These are phyloP conservation scores for Xylariaceae sp. DNA, from an alignment of 2,329 filamentous ascomycete genomes.

Conservation along the genomic window DNA sequence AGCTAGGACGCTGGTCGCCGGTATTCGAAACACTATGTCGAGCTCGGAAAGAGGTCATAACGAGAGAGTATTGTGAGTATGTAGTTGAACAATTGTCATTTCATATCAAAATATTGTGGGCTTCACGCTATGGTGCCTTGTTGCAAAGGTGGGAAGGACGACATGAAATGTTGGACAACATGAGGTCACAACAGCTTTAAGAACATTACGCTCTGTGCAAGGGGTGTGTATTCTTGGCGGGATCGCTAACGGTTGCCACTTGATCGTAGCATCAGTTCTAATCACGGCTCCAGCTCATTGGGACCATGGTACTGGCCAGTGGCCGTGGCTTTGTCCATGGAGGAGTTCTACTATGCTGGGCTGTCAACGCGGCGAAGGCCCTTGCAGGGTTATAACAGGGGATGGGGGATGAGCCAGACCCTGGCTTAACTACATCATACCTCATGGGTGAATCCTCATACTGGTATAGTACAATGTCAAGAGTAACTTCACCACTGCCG, in stretches of 20 bases:
- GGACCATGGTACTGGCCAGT: background rate
- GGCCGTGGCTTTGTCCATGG: background rate
- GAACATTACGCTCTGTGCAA: constrained; percentile 8
- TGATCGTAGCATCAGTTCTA: background rate
- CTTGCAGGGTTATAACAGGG: constrained; percentile 1
- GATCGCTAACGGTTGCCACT: constrained; percentile 1
- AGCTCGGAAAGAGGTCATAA: constrained; percentile 36
- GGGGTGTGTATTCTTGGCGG: background rate
- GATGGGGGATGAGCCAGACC: background rate
- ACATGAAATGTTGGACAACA: constrained; percentile 21
- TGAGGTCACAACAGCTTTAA: constrained; percentile 38
- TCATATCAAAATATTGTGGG: constrained; percentile 23
- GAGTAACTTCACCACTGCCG: background rate
- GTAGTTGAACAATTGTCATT: constrained; percentile 7
- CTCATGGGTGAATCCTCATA: background rate
- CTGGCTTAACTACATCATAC: constrained; percentile 22
- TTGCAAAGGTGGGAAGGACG: constrained; percentile 21
- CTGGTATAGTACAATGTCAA: no score
- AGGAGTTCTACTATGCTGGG: background rate
- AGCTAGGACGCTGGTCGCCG: constrained; percentile 22
- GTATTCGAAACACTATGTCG: constrained; percentile 30
- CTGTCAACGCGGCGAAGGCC: background rate
- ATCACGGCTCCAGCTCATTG: background rate
- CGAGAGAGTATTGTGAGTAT: constrained; percentile 14
- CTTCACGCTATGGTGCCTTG: constrained; percentile 6